Base-by-base conservation (phyloP, 192 early-diverging fungal species). In the Physocladia obscura region DNA sequence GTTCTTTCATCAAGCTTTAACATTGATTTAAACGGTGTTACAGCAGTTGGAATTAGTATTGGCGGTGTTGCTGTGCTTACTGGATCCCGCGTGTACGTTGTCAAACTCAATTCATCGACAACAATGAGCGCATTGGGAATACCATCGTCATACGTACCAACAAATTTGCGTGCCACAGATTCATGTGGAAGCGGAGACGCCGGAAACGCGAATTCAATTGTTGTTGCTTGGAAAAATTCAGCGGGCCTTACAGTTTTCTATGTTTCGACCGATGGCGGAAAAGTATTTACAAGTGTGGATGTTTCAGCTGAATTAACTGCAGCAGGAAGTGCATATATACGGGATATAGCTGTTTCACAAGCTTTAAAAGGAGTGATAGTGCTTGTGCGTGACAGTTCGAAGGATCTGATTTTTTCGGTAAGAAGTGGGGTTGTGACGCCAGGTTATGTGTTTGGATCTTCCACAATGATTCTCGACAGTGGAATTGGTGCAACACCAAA, bases 321-420 rank as follows among this genome's bases (percentile, higher is more conserved):
- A 17, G 17, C 49, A 24, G 31, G 24, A 38, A 35, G 47, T 11
- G 35, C 50, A 4, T 29, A 39, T 8, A 63, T 72, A 30, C 29
- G 48, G 27, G 61, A 72, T 55, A 29, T 62, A 17, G 19, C 49
- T 22, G 8, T 63, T 6, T 62, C 60, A 4, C 58, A 54, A 40
- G 32, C 35, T 3, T 3, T 27, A 30, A n/a, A 55, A 26, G 48
- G 48, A 4, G 62, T 56, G 49, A 30, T 61, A 2, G 32, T 63
- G 5, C 17, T 72, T 13, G 60, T 62, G 21, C 40, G 59, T 31
- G 70, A 72, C 26, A 39, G 29, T 29, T 36, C 15, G 0, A 31
- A 17, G 5, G 60, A 62, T 37, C 31, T 51, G 11, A 15, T 72
- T 24, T 69, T 63, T n/a, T 44, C 55, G 30, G 31, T 58, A 21